Base-by-base conservation (phyloP, 2,329 filamentous ascomycete genomes). In the Cladosporium sphaerospermum region DNA sequence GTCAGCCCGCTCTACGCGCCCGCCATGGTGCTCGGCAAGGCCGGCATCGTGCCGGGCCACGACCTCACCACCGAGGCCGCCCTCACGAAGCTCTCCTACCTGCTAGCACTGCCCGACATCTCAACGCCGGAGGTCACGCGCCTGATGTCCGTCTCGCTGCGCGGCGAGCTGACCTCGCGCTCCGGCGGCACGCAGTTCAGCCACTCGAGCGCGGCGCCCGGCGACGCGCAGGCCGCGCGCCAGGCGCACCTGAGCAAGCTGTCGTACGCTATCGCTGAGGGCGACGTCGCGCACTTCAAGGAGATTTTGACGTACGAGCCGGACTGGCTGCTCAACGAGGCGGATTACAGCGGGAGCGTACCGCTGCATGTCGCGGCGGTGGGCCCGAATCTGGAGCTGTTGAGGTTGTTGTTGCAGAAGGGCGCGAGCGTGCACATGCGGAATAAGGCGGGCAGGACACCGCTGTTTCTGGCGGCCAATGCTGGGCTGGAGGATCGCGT, bases 31-130 rank as follows among this genome's bases (percentile, higher is more conserved):
- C 80, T 96, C 14, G 89, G 88, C 37, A 80, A 84, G 52, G 88
- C 88, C 2, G 91, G 91, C 33, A 89, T 96, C 45, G 88, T 95
- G 32, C 91, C 93, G 59, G 91, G 91, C 5, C 82, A 91, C 60
- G 90, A 95, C 64, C 78, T 96, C 71, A 96, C 91, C 0, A 87
- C 87, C 18, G 91, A 96, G 73, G 91, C 89, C 2, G 91, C 91
- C 5, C 80, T 96, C 60, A 93, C 91, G 16, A 96, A 96, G 70
- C 78, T 96, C 28, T 88, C 89, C 1, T 95, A 95, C 68, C 79
- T 96, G 3, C 79, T 96, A 14, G 86, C 88, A 4, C 69, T 82
- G 28, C 83, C 86, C 1, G 78, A 76, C 32, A 75, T 86, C n/a
- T 78, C 79, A 0, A 76, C 80, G 7, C 74, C 78, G 50, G 84